Evolutionary conservation across 305 asterid genomes (phyloP).

Genomic region (Petunia hybrid): DNA sequence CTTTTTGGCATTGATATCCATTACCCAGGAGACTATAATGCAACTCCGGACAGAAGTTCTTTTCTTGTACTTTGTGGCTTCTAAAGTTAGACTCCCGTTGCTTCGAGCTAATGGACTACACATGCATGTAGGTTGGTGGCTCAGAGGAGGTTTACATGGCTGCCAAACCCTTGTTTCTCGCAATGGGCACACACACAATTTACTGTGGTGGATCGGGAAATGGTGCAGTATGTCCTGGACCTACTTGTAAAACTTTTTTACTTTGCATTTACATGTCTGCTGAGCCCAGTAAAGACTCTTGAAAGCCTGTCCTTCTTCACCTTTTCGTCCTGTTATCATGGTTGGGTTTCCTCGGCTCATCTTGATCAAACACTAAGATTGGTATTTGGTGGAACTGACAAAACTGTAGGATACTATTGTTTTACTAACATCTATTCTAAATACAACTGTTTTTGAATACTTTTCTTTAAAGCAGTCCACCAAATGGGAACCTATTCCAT

Average conservation of each 20-base stretch:
- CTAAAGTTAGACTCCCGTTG: constrained; percentile 19
- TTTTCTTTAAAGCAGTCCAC: too few relatives aligned
- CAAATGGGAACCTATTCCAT: neutral
- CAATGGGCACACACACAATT: constrained; percentile 88
- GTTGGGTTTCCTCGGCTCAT: constrained; percentile 2
- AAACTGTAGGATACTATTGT: neutral
- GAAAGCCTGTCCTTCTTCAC: neutral
- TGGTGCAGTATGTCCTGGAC: constrained; percentile 72
- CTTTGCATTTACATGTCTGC: constrained; percentile 4
- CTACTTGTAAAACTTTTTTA: neutral
- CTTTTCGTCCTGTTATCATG: neutral
- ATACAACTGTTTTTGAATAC: too few relatives aligned
- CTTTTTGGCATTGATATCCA: constrained; percentile 8
- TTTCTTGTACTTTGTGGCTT: constrained; percentile 4
- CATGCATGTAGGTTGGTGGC: constrained; percentile 82
- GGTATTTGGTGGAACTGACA: constrained; percentile 17
- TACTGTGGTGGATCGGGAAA: constrained; percentile 98
- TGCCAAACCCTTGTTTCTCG: constrained; percentile 76
- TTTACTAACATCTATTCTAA: too few relatives aligned
- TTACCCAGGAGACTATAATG: neutral
- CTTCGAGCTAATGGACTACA: constrained; percentile 33
- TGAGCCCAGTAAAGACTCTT: neutral
- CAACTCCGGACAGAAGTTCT: neutral
- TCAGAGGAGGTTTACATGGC: constrained; percentile 72
- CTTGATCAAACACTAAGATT: constrained; percentile 9